Base-by-base conservation (phyloP, 768 basidiomycete species). In the Lentinula raphanica region DNA sequence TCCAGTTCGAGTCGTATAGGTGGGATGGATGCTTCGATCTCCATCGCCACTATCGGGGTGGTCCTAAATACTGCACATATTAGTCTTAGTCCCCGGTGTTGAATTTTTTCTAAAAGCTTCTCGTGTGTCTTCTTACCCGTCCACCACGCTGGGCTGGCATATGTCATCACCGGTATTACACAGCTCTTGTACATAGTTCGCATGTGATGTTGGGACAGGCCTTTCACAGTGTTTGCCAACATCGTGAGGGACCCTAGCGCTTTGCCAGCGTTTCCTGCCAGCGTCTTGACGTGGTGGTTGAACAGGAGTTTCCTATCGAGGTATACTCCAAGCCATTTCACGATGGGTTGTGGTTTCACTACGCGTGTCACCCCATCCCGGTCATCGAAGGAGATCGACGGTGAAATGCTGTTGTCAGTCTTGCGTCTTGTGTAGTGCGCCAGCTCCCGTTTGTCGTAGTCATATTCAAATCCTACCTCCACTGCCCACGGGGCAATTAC, bases 21-120 rank as follows among this genome's bases (percentile, higher is more conserved):
- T 0, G 70, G 68, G n/a, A 73, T 66, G 0, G 70, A 63, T 0
- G 72, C 68, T 44, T 74, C 71, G 12, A 75, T 59, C 49, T 73
- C 65, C 3, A 75, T 61, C 0, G 72, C 73, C 0, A 54, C 29
- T 2, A 65, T 67, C 1, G 68, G 71, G 1, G 70, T 68, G 1
- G 73, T 74, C 0, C 65, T 36, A 63, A 75, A 75, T 0, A 68
- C 72, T 0, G 69, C 71, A 23, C 69, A 71, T 0, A 76, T 73
- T 0, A 66, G 67, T 0, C 65, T 35, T 0, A 75, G 66, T 3
- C 67, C 71, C 0, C 58, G 17, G 23, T 66, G 61, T 54, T 75
- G 73, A 1, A 72, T 67, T 19, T 65, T 65, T 9, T 66, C 66
- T 0, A 73, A 60, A 1, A 54, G 42, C 21, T 65, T 60, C 15